phyloP scores from a whole-genome alignment of 192 early-diverging fungal genomes.

The Haplosporangium gracile region DNA sequence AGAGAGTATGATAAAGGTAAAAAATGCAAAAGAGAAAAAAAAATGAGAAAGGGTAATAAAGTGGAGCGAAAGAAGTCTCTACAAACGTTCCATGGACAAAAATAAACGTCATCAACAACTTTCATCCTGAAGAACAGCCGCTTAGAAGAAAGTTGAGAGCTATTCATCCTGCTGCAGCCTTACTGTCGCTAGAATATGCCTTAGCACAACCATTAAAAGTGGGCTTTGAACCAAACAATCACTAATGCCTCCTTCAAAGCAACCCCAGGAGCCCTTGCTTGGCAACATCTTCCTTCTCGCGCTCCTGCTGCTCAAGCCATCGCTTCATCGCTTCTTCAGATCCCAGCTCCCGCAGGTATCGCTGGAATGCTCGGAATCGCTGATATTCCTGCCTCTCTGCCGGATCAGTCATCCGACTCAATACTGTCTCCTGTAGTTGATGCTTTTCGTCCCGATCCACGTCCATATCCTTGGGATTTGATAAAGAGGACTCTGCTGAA shows the following conservation, averaged over 20 bases:
- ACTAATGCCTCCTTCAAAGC: not conserved
- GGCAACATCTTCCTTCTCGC: slow-evolving; percentile 31
- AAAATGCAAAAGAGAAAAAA: not conserved
- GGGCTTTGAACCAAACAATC: too few relatives aligned
- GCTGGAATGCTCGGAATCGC: slow-evolving; percentile 41
- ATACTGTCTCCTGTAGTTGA: slow-evolving; percentile 12
- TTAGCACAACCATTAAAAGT: too few relatives aligned
- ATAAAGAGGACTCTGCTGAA: not conserved
- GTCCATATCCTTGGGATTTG: not conserved
- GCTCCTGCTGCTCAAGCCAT: slow-evolving; percentile 35
- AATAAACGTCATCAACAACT: not conserved
- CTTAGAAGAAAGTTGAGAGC: too few relatives aligned
- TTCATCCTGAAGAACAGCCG: too few relatives aligned
- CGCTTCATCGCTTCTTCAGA: slow-evolving; percentile 28
- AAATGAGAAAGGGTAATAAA: not conserved
- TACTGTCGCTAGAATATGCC: too few relatives aligned
- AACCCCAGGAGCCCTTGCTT: slow-evolving; percentile 19
- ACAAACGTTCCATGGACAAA: not conserved
- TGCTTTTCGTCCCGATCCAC: not conserved
- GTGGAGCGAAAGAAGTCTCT: not conserved
- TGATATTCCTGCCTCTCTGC: slow-evolving; percentile 42
- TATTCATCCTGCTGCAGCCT: too few relatives aligned
- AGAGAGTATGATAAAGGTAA: not conserved
- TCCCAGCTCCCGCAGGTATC: slow-evolving; percentile 18
- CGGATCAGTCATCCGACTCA: slow-evolving; percentile 25